Evolutionary conservation across 2,329 filamentous ascomycete genomes (phyloP), one percentile per base, ranked within the genome.

Genomic region (Colletotrichum simmondsii): DNA sequence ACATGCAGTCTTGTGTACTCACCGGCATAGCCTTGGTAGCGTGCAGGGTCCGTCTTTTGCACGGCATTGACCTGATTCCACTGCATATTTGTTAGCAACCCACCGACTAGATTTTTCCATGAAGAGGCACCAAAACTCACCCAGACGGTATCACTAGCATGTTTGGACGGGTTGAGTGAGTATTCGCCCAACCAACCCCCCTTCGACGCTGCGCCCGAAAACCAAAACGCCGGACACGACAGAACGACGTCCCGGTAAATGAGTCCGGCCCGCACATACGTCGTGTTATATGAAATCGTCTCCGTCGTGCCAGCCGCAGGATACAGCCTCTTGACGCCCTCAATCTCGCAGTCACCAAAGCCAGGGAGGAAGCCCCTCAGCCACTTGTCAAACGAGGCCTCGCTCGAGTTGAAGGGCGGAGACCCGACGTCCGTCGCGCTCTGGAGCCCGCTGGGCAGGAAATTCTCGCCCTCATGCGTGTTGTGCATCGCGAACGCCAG

Each of bases 391-490:
- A 91, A 91, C 3, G 85, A 86, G 0, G 84, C 81, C 1, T 68
- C 64, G 1, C 85, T 89, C 1, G 84, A 84, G 74, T 90, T 90
- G 77, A 88, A 91, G 0, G 84, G 83, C 19, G 80, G 80, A 3
- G 78, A 79, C 2, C 81, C 81, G 0, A 78, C 76, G 7, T 80
- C 78, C 0, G 76, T 75, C 0, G 74, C 72, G 60, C 80, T 81
- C 22, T 81, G 77, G 1, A 92, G 81, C 0, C 86, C 87, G 0
- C 85, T 77, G 0, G 89, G 89, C 26, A 91, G 82, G 75, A 92
- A 92, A 74, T 89, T 90, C 77, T 92, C 87, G 26, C 91, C 90
- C 79, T 92, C 90, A 76, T 91, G 87, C 0, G 87, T 85, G 77
- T 92, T 92, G 78, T 91, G 92, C 83, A 87, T 88, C n/a, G 85